phyloP scores from a whole-genome alignment of 306 rosid genomes.

The Echinosophora koreensis region DNA sequence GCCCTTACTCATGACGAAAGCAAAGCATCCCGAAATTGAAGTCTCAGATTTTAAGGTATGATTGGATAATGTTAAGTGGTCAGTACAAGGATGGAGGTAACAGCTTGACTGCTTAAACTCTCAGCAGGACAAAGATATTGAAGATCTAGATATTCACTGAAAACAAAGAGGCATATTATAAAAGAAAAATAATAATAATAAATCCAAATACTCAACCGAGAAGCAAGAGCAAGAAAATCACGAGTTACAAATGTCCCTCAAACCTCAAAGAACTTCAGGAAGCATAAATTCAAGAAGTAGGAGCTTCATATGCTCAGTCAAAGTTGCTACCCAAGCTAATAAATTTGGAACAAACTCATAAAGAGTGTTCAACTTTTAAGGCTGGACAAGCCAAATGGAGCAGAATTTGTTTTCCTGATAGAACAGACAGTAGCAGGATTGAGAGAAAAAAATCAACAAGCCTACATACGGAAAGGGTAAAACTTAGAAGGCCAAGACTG shows the following conservation, averaged over 20 bases:
- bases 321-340: conserved; percentile 68
- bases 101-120: conserved; percentile 57
- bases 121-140: conserved; percentile 65
- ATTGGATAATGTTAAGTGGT: conserved; percentile 46
- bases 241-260: conserved; percentile 59
- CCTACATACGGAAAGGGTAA: not conserved
- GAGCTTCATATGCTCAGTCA: conserved; percentile 67
- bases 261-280: conserved; percentile 66
- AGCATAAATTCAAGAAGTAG: conserved; percentile 33
- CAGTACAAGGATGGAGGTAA: conserved; percentile 55
- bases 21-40: conserved; percentile 65
- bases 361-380: conserved; percentile 59
- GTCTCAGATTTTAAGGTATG: conserved; percentile 57
- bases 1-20: conserved; percentile 80
- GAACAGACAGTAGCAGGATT: not conserved
- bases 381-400: conserved; percentile 70
- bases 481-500: not conserved
- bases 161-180: conserved; percentile 63
- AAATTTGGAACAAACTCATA: conserved; percentile 64
- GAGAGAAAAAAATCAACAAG: not conserved
- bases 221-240: conserved; percentile 75
- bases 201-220: conserved; percentile 58
- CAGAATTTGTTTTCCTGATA: not conserved
- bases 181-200: conserved; percentile 54
- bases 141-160: conserved; percentile 60